Base-by-base conservation (phyloP, 495 filamentous ascomycete genomes). In the Neurospora sp. region DNA sequence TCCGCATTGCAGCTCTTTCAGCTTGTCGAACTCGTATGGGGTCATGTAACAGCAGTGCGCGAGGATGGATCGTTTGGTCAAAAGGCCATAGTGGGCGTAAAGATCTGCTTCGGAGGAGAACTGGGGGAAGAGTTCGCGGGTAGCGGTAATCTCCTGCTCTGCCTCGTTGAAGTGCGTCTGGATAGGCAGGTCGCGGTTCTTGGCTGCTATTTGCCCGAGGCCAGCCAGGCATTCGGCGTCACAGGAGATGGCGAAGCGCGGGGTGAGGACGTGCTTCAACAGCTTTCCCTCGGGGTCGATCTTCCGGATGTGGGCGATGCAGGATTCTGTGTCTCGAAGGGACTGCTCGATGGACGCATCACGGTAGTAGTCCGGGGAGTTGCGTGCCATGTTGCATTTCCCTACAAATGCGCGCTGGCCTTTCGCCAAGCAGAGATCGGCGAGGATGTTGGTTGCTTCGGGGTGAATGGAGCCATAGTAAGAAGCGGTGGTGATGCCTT, bases 81-180 rank as follows among this genome's bases (percentile, higher is more conserved):
- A 79, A 40, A 92, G 73, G 1, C 86, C 86, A 68, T 84, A 88
- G 31, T 81, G 73, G 27, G 82, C 81, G 53, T 90, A 90, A 0
- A 91, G 79, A 40, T 89, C 87, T 0, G 84, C 85, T 73, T 91
- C 88, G 39, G 79, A 85, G 2, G 71, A 71, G 20, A 85, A 87
- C 10, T 82, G 71, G 5, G 89, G 89, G 73, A 89, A 90, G 7
- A 90, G 75, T 31, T 82, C 76, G 7, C 71, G 75, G 1, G 88
- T 89, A 22, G 84, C 83, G 1, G 73, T 65, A 37, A 90, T 87
- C 77, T 91, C 89, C 69, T 86, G 82, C 72, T 81, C 78, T 0
- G 87, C 86, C 73, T 90, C 88, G 73, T 89, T 87, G 80, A 90
- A 90, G 75, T 91, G 89, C 39, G 89, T 90, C 74, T 92, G 89